These are phyloP conservation scores for Ambrosiella beaveri DNA, from an alignment of 2,329 filamentous ascomycete species.

Conservation along the genomic window DNA sequence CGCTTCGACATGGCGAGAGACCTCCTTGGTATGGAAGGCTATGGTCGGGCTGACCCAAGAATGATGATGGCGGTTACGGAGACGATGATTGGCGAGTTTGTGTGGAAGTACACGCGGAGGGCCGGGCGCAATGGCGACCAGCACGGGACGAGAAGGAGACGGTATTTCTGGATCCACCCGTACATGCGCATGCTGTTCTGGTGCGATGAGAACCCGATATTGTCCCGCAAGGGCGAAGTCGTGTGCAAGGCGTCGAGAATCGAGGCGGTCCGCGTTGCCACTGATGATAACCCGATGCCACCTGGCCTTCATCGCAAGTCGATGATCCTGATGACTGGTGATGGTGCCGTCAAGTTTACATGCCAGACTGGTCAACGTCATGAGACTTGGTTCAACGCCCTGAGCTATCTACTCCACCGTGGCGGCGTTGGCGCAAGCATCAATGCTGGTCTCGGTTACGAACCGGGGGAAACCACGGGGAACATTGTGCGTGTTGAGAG, in stretches of 20 bases:
- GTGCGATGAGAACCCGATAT: slow-evolving; percentile 77
- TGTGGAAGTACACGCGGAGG: slow-evolving; percentile 98
- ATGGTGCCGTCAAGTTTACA: slow-evolving; percentile 81
- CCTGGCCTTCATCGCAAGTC: slow-evolving; percentile 91
- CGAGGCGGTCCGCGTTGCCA: slow-evolving; percentile 78
- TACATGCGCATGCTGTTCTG: slow-evolving; percentile 95
- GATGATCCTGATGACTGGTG: slow-evolving; percentile 74
- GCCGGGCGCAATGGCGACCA: slow-evolving; percentile 64
- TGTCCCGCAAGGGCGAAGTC: slow-evolving; percentile 58
- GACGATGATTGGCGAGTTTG: slow-evolving; percentile 97
- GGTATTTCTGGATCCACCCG: slow-evolving; percentile 98
- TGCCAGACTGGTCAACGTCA: slow-evolving; percentile 85
- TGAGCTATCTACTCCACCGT: slow-evolving; percentile 79
- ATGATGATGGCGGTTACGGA: slow-evolving; percentile 99
- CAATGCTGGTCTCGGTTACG: slow-evolving; percentile 15
- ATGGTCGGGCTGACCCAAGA: slow-evolving; percentile 56
- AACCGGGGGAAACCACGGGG: slow-evolving; percentile 38
- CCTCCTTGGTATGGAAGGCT: slow-evolving; percentile 38
- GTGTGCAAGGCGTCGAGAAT: slow-evolving; percentile 81
- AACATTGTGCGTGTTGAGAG: slow-evolving; percentile 53
- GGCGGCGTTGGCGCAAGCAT: slow-evolving; percentile 41
- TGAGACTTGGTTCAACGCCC: slow-evolving; percentile 95
- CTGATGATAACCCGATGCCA: slow-evolving; percentile 87
- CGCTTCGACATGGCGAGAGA: slow-evolving; percentile 61
- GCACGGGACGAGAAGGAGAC: slow-evolving; percentile 75